Conservation (phyloP, 2,329 filamentous ascomycete genomes). For the Talaromyces sp. region DNA sequence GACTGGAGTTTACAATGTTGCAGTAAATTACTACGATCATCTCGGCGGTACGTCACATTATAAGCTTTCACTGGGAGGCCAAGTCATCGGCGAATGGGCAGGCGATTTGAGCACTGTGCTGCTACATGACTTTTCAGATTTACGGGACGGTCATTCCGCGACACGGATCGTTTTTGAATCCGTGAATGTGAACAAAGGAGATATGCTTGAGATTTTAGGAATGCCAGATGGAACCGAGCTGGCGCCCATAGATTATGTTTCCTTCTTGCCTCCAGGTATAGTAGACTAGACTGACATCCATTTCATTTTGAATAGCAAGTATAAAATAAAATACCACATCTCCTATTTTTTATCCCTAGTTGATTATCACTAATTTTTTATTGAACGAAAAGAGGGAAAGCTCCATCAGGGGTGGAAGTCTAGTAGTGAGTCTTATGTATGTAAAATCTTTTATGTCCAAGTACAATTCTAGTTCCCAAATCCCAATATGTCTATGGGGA, state of each 20-base stretch:
- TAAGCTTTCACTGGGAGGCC: conserved; percentile 53
- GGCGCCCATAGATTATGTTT: conserved; percentile 66
- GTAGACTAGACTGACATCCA: conserved; percentile 46
- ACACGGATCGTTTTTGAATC: conserved; percentile 58
- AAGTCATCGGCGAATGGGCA: conserved; percentile 55
- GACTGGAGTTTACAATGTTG: conserved; percentile 59
- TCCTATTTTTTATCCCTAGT: no score
- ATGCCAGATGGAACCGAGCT: conserved; percentile 58
- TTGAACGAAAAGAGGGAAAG: no score
- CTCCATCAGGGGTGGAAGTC: not conserved
- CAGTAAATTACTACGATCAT: conserved; percentile 65
- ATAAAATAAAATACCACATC: no score
- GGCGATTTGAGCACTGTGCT: conserved; percentile 59
- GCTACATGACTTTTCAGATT: conserved; percentile 56
- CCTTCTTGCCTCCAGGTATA: conserved; percentile 56
- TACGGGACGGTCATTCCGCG: conserved; percentile 64
- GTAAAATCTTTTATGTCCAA: not conserved
- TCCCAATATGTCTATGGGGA: conserved; percentile 55
- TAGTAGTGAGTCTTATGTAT: not conserved
- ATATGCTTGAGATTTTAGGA: conserved; percentile 55
- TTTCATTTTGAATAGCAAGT: not conserved
- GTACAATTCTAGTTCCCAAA: not conserved
- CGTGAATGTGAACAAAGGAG: conserved; percentile 51
- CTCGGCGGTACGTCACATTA: conserved; percentile 57
- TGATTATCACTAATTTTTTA: no score